Conservation (phyloP, 192 early-diverging fungal genomes). For the Gorgonomyces haynaldii region DNA sequence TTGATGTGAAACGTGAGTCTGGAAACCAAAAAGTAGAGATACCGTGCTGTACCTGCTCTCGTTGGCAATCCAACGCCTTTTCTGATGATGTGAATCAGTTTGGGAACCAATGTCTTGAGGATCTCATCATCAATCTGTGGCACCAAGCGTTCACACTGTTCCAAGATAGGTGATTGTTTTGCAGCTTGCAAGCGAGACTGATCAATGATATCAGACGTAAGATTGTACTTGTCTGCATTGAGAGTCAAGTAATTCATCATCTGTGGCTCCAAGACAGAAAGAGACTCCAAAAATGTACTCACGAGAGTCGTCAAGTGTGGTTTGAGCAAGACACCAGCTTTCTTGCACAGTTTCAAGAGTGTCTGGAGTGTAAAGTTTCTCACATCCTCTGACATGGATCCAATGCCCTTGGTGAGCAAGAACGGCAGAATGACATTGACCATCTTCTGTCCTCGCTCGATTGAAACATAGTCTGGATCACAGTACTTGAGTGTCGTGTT, state of each 20-base stretch:
- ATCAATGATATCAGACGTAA: slow-evolving; percentile 82
- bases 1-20: slow-evolving; percentile 51
- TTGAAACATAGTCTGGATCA: slow-evolving; percentile 53
- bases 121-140: slow-evolving; percentile 62
- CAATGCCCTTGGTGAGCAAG: slow-evolving; percentile 59
- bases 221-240: slow-evolving; percentile 72
- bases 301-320: slow-evolving; percentile 62
- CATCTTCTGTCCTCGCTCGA: slow-evolving; percentile 54
- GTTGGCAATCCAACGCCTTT: slow-evolving; percentile 86
- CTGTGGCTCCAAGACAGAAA: slow-evolving; percentile 64
- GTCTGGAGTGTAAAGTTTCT: slow-evolving; percentile 67
- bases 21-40: slow-evolving; percentile 67
- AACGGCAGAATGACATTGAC: slow-evolving; percentile 80
- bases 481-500: slow-evolving; percentile 75
- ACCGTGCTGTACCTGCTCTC: slow-evolving; percentile 79
- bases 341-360: slow-evolving; percentile 72
- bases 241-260: slow-evolving; percentile 79
- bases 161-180: slow-evolving; percentile 89
- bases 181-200: slow-evolving; percentile 65
- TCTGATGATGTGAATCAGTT: slow-evolving; percentile 55
- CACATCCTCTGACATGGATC: slow-evolving; percentile 77
- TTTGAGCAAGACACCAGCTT: slow-evolving; percentile 59
- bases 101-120: slow-evolving; percentile 55
- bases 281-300: slow-evolving; percentile 67
- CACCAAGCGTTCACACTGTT: slow-evolving; percentile 67